These are phyloP conservation scores for Salix dunnii DNA, from an alignment of 345 rosid species.

Conservation along the genomic window DNA sequence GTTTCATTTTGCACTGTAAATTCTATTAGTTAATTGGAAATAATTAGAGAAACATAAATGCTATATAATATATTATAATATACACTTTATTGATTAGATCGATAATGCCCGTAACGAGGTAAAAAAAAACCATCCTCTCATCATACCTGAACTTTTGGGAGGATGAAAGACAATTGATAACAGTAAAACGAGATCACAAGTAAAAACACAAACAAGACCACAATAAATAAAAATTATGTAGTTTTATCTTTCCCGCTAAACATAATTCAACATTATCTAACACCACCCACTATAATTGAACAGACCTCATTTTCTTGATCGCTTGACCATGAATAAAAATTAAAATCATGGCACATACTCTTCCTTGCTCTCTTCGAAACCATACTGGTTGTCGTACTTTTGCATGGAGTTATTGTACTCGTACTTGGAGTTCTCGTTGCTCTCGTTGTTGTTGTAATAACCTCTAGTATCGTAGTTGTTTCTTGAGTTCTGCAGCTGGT, in stretches of 20 bases:
- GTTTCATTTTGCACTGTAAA: neutral
- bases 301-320: neutral
- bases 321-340: neutral
- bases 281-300: neutral
- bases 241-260: neutral
- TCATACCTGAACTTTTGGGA: neutral
- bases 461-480: neutral
- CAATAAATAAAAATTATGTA: slow-evolving; percentile 5
- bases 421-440: slow-evolving; percentile 1
- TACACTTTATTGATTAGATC: neutral
- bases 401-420: slow-evolving; percentile 8
- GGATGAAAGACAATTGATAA: neutral
- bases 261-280: slow-evolving; percentile 2
- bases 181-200: neutral
- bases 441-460: slow-evolving; percentile 4
- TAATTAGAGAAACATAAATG: neutral
- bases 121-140: neutral
- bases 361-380: slow-evolving; percentile 8
- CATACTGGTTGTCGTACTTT: slow-evolving; percentile 18
- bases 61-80: neutral
- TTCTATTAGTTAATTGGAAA: neutral
- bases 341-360: slow-evolving; percentile 7
- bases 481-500: slow-evolving; percentile 6
- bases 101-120: neutral
- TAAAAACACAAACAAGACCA: neutral